Conservation (phyloP, 139 green algal genomes). For the Chlamydomonas incerta region DNA sequence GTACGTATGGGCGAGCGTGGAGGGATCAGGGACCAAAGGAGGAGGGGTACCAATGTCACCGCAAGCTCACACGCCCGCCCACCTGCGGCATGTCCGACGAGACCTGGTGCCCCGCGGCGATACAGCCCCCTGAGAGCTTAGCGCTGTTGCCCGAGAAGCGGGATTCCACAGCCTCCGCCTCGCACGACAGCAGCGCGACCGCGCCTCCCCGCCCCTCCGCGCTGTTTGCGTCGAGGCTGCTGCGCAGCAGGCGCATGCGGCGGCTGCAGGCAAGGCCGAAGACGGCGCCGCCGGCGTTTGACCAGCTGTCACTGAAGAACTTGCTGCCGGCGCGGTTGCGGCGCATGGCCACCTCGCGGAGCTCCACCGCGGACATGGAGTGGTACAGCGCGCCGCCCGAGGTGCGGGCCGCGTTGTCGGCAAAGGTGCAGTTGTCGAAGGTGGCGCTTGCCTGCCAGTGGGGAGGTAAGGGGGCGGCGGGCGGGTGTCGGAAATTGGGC, state of each 20-base stretch:
- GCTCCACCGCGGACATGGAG: too few relatives aligned
- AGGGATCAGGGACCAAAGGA: too few relatives aligned
- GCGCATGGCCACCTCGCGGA: too few relatives aligned
- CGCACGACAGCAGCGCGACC: slow-evolving; percentile 9
- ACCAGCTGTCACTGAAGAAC: not conserved
- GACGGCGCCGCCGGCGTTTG: not conserved
- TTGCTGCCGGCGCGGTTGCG: not conserved
- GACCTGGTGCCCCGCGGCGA: not conserved
- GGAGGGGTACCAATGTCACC: too few relatives aligned
- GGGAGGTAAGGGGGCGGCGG: too few relatives aligned
- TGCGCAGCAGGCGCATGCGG: not conserved
- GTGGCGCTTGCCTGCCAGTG: too few relatives aligned
- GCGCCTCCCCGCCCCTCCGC: not conserved
- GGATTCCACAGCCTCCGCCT: not conserved
- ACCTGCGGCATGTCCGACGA: not conserved
- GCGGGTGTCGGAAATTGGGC: too few relatives aligned
- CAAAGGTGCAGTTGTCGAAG: not conserved
- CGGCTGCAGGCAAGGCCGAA: not conserved
- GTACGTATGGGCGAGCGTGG: too few relatives aligned
- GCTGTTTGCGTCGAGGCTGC: not conserved
- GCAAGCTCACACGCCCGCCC: too few relatives aligned
- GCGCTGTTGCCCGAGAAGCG: not conserved
- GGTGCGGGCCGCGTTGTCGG: not conserved
- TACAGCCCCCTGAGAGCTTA: slow-evolving; percentile 2
- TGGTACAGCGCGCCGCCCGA: too few relatives aligned